Evolutionary conservation across 2,329 filamentous ascomycete species (phyloP).

Genomic region (Microdochium bolleyi): DNA sequence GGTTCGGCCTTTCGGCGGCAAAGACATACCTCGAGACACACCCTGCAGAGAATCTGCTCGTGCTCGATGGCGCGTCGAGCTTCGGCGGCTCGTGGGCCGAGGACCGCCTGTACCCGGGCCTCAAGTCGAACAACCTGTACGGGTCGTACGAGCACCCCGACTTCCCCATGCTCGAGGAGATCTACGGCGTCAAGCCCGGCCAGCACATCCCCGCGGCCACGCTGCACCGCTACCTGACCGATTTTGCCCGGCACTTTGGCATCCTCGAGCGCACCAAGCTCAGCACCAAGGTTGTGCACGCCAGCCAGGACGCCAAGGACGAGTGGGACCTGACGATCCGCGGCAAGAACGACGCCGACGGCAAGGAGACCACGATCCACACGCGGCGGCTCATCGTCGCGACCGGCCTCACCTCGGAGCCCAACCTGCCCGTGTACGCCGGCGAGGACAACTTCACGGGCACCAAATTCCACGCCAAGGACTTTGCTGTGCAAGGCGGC

Average conservation of each 20-base stretch:
- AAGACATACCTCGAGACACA: slow-evolving; percentile 38
- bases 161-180: slow-evolving; percentile 13
- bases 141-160: slow-evolving; percentile 30
- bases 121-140: slow-evolving; percentile 32
- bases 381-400: slow-evolving; percentile 49
- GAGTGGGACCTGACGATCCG: slow-evolving; percentile 20
- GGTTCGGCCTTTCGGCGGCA: slow-evolving; percentile 31
- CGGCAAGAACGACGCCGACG: not conserved
- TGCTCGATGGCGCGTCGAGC: slow-evolving; percentile 30
- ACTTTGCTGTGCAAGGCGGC: slow-evolving; percentile 30
- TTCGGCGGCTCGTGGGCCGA: slow-evolving; percentile 33
- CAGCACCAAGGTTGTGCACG: slow-evolving; percentile 38
- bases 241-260: slow-evolving; percentile 44
- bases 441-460: slow-evolving; percentile 40
- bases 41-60: slow-evolving; percentile 25
- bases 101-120: slow-evolving; percentile 30
- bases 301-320: slow-evolving; percentile 28
- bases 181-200: slow-evolving; percentile 35
- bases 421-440: slow-evolving; percentile 42
- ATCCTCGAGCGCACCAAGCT: slow-evolving; percentile 40
- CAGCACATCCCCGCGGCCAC: slow-evolving; percentile 51
- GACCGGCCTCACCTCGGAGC: slow-evolving; percentile 50
- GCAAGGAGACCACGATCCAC: slow-evolving; percentile 8
- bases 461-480: slow-evolving; percentile 49
- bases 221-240: slow-evolving; percentile 47